Conservation (phyloP, 1,284 basidiomycete species). For the Ustilago xerochloae region DNA sequence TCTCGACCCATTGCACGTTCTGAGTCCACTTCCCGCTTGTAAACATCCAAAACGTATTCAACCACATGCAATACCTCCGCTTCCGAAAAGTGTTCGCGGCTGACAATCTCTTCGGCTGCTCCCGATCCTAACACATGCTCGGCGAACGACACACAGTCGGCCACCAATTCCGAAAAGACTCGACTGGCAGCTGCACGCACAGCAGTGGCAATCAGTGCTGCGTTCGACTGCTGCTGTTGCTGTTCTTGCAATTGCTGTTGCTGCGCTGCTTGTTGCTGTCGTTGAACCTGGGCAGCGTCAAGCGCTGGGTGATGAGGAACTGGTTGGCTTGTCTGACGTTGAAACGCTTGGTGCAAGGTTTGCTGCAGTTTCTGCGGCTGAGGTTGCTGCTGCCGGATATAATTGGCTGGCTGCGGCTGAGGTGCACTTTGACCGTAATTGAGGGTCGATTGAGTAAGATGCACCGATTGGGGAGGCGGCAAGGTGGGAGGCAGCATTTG, state of each 20-base stretch:
- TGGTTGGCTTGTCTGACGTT: neutral
- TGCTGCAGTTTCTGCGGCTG: neutral
- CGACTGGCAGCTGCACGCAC: constrained; percentile 11
- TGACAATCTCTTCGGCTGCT: constrained; percentile 2
- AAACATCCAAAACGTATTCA: constrained; percentile 8
- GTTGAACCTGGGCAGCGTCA: neutral
- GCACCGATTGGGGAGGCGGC: neutral
- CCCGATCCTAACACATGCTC: constrained; percentile 26
- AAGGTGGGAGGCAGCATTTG: neutral
- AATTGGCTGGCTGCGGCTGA: neutral
- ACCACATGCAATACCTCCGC: constrained; percentile 27
- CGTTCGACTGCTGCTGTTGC: neutral
- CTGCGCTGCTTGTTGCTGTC: neutral
- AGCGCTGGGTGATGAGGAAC: neutral
- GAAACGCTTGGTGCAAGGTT: constrained; percentile 5
- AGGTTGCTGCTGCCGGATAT: neutral
- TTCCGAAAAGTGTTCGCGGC: constrained; percentile 10
- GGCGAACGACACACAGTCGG: constrained; percentile 39
- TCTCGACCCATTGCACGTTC: neutral
- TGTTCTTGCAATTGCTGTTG: constrained; percentile 1
- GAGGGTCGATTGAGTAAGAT: neutral
- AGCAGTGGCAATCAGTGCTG: constrained; percentile 1
- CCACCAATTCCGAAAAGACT: constrained; percentile 11
- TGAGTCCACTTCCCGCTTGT: constrained; percentile 13
- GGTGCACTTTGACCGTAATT: neutral